Evolutionary conservation across 306 rosid genomes (phyloP), one percentile per base, ranked within the genome.

Genomic region (Rosa persica): DNA sequence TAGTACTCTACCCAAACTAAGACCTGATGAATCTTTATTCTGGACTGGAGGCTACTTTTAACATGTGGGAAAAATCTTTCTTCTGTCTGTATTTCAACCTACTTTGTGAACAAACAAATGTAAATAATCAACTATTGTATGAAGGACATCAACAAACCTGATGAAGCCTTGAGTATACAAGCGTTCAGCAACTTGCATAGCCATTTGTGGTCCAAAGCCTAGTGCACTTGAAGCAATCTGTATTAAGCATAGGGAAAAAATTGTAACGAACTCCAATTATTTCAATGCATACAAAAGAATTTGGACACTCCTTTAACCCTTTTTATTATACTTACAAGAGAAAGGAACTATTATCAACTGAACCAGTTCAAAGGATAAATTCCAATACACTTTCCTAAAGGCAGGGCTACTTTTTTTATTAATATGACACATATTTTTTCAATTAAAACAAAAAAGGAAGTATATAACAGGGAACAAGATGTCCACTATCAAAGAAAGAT

Each of bases 201-300:
- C 94, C 85, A 86, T 81, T 77, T 94, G 98, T 77, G 98, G 98
- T 76, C 98, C 97, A 86, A 87, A 90, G 80, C 98, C 97, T 67
- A 94, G 86, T 78, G 97, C 94, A 81, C 97, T 94, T 81, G 98
- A 94, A 82, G 98, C 97, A 81, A 94, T 88, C 98, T 94, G 88
- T 79, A 85, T 72, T 10, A 58, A 67, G n/a, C 36, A 55, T 30
- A 25, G 13, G 11, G 30, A 30, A 69, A 66, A 70, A 81, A 8
- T 9, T 4, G 76, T 46, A 74, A 75, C 8, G 64, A 7, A 60
- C 43, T 64, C 30, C 40, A 55, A 61, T 73, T 19, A 70, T 60
- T 65, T 76, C 76, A 74, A 74, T 67, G 36, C n/a, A 36, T 61
- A 76, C 12, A 55, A 34, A 74, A 16, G 79, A 70, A 79, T 47